Conservation (phyloP, 164 flowering plant species). For the Warburgia ugandensis region DNA sequence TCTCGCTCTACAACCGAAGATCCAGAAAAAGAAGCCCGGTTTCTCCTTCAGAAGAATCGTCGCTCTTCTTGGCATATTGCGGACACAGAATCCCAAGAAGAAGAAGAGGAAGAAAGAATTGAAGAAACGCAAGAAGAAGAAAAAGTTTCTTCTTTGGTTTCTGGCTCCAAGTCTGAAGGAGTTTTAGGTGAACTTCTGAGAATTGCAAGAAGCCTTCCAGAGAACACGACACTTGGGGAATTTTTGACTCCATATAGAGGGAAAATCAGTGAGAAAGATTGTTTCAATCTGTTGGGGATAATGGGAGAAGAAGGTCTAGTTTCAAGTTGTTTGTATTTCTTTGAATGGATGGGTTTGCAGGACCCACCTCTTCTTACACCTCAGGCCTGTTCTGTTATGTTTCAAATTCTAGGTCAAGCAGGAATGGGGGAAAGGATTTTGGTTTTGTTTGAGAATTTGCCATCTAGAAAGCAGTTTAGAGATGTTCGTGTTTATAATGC, state of each 20-base stretch:
- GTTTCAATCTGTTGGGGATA: slow-evolving; percentile 46
- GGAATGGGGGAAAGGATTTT: slow-evolving; percentile 59
- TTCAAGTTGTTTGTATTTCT: slow-evolving; percentile 58
- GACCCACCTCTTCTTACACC: slow-evolving; percentile 59
- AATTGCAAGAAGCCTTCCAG: slow-evolving; percentile 44
- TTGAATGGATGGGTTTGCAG: slow-evolving; percentile 85
- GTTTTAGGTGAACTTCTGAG: slow-evolving; percentile 46
- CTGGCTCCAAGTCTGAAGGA: slow-evolving; percentile 5
- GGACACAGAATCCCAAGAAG: slow-evolving; percentile 4
- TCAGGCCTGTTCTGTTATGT: slow-evolving; percentile 57
- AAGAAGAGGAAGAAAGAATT: slow-evolving; percentile 2
- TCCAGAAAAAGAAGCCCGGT: slow-evolving; percentile 37
- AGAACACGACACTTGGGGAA: slow-evolving; percentile 64
- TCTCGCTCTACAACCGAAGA: slow-evolving; percentile 45
- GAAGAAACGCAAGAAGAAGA: slow-evolving; percentile 3
- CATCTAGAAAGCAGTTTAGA: slow-evolving; percentile 33
- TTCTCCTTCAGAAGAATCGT: slow-evolving; percentile 52
- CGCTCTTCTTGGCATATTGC: slow-evolving; percentile 63
- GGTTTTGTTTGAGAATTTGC: slow-evolving; percentile 58
- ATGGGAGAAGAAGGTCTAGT: slow-evolving; percentile 55
- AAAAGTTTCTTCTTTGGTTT: slow-evolving; percentile 1
- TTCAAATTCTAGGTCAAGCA: slow-evolving; percentile 55
- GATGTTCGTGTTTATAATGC: slow-evolving; percentile 74
- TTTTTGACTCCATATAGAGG: slow-evolving; percentile 43
- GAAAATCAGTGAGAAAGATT: slow-evolving; percentile 39